Conservation (phyloP, 768 basidiomycete genomes). For the Fomitopsis serialis region DNA sequence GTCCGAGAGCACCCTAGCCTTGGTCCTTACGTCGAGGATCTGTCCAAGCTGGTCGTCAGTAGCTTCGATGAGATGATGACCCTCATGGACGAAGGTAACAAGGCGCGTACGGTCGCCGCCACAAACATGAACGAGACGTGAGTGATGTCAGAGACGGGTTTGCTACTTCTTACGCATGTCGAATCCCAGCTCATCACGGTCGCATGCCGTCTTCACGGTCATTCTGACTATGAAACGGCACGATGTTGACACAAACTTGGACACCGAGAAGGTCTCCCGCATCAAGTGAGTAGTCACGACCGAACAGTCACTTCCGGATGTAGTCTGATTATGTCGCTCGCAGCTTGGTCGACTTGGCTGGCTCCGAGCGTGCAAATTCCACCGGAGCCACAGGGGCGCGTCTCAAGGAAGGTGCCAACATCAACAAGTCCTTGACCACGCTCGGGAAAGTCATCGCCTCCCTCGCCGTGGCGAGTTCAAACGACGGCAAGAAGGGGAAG, state of each 20-base stretch:
- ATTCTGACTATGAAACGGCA: conserved; percentile 89
- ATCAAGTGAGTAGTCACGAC: conserved; percentile 64
- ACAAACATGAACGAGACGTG: conserved; percentile 99
- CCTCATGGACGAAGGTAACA: conserved; percentile 99
- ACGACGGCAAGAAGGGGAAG: conserved; percentile 57
- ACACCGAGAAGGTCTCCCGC: conserved; percentile 98
- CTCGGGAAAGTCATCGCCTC: conserved; percentile 96
- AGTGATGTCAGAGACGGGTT: conserved; percentile 21
- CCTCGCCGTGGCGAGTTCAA: conserved; percentile 62
- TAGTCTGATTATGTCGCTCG: not conserved
- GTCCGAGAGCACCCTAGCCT: conserved; percentile 96
- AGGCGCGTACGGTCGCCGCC: conserved; percentile 95
- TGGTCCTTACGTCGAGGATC: conserved; percentile 98
- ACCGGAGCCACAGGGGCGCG: conserved; percentile 96
- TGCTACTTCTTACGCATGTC: not conserved
- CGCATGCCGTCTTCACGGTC: conserved; percentile 97
- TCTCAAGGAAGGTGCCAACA: conserved; percentile 96
- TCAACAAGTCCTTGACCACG: conserved; percentile 97
- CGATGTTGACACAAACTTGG: conserved; percentile 79
- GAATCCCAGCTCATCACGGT: conserved; percentile 75
- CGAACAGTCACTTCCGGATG: not conserved
- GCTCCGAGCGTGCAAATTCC: conserved; percentile 94
- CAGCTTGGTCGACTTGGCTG: conserved; percentile 92
- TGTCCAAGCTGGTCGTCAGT: conserved; percentile 88
- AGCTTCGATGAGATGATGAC: conserved; percentile 97